These are phyloP conservation scores for Hanseniaspora osmophila DNA, from an alignment of 805 yeast genomes.

Conservation along the genomic window DNA sequence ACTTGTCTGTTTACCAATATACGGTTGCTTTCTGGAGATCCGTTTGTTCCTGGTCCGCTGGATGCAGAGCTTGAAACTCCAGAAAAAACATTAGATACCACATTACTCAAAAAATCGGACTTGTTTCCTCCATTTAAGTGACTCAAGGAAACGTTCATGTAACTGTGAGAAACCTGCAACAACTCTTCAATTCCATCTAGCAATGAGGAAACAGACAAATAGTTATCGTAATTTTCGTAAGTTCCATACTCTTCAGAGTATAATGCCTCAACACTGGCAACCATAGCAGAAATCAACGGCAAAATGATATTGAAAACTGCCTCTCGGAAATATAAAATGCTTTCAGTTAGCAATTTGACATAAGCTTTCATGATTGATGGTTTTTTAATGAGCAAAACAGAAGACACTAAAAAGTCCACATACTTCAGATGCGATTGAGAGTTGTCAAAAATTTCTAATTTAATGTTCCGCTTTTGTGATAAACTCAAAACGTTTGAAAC, in stretches of 20 bases:
- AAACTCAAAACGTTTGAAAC: slow-evolving; percentile 20
- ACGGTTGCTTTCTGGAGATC: slow-evolving; percentile 31
- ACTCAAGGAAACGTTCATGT: slow-evolving; percentile 8
- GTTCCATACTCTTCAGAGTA: slow-evolving; percentile 8
- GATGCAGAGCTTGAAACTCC: slow-evolving; percentile 12
- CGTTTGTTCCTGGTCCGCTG: slow-evolving; percentile 17
- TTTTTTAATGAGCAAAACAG: slow-evolving; percentile 32
- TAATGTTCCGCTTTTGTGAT: slow-evolving; percentile 20
- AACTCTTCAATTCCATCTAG: slow-evolving; percentile 54
- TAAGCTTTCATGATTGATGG: slow-evolving; percentile 23
- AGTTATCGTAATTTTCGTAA: slow-evolving; percentile 26
- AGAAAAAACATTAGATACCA: slow-evolving; percentile 23
- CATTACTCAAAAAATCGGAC: slow-evolving; percentile 20
- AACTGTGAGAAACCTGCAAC: slow-evolving; percentile 43
- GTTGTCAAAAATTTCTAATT: slow-evolving; percentile 20
- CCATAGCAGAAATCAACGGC: slow-evolving; percentile 35
- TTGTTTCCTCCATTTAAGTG: slow-evolving; percentile 2
- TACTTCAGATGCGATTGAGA: slow-evolving; percentile 19
- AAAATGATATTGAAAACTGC: slow-evolving; percentile 42
- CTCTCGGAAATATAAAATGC: slow-evolving; percentile 35
- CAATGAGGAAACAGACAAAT: slow-evolving; percentile 31
- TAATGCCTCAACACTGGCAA: slow-evolving; percentile 15
- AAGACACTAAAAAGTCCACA: slow-evolving; percentile 34
- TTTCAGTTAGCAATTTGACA: slow-evolving; percentile 34
- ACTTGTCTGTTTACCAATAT: slow-evolving; percentile 32